phyloP scores from a whole-genome alignment of 176 grass and related monocot genomes.

The Lolium rigidum region DNA sequence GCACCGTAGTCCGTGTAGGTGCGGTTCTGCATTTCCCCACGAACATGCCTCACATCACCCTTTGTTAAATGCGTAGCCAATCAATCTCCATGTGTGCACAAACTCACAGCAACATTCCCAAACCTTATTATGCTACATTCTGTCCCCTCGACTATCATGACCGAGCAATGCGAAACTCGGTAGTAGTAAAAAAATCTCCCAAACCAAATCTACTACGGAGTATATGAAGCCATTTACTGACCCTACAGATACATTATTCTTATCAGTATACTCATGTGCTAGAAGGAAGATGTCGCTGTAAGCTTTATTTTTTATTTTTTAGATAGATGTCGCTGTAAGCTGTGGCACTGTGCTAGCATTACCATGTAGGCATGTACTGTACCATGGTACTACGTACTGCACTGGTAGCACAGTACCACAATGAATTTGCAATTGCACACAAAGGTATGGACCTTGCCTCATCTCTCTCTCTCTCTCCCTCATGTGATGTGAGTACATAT shows the following conservation, averaged over 20 bases:
- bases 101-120: conserved; percentile 20
- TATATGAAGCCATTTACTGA: background rate
- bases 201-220: background rate
- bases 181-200: background rate
- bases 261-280: background rate
- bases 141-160: conserved; percentile 27
- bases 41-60: conserved; percentile 44
- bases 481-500: conserved; percentile 45
- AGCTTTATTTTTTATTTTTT: background rate
- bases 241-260: background rate
- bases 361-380: conserved; percentile 32
- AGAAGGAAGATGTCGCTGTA: background rate
- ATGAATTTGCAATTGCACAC: conserved; percentile 46
- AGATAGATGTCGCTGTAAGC: background rate
- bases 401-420: background rate
- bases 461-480: background rate
- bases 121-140: conserved; percentile 18
- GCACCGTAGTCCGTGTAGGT: conserved; percentile 50
- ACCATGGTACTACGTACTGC: conserved; percentile 12
- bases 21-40: conserved; percentile 53
- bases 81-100: background rate
- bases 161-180: background rate
- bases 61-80: conserved; percentile 24
- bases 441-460: conserved; percentile 34
- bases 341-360: background rate